Percentiles rank a stretch among this genome's conserved stretches.
phyloP scores from a whole-genome alignment of 2,329 filamentous ascomycete genomes.

The Penicillium italicum region DNA sequence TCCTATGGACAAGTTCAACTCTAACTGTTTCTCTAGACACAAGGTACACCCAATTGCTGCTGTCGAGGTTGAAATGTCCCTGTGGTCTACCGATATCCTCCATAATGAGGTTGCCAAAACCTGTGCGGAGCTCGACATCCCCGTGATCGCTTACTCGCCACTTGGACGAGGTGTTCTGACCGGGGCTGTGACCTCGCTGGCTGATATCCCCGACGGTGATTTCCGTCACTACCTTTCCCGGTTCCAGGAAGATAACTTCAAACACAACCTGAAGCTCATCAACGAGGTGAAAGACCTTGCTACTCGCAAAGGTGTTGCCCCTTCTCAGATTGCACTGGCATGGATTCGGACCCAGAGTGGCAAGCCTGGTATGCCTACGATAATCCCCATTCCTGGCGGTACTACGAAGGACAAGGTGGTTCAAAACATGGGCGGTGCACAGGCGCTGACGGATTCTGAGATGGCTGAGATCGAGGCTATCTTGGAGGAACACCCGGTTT shows the following conservation, averaged over 20 bases:
- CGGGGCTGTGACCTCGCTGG: slow-evolving; percentile 45
- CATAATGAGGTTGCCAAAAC: slow-evolving; percentile 55
- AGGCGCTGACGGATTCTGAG: slow-evolving; percentile 33
- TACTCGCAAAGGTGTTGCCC: slow-evolving; percentile 42
- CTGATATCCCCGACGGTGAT: slow-evolving; percentile 50
- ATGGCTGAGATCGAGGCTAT: slow-evolving; percentile 52
- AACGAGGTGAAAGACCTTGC: slow-evolving; percentile 46
- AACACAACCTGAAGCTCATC: slow-evolving; percentile 50
- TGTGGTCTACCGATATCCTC: slow-evolving; percentile 56
- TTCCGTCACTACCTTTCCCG: slow-evolving; percentile 44
- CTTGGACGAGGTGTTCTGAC: slow-evolving; percentile 56
- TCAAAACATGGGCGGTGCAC: slow-evolving; percentile 33
- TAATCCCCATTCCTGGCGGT: slow-evolving; percentile 38
- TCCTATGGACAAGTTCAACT: not conserved
- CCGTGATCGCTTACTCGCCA: slow-evolving; percentile 58
- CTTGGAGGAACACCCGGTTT: slow-evolving; percentile 45
- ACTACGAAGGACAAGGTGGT: slow-evolving; percentile 37
- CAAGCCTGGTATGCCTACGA: slow-evolving; percentile 43
- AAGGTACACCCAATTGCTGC: slow-evolving; percentile 55
- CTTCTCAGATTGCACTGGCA: slow-evolving; percentile 48
- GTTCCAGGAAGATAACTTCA: slow-evolving; percentile 51
- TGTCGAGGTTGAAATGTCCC: slow-evolving; percentile 60
- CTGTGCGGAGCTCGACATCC: slow-evolving; percentile 56
- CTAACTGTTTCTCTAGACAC: slow-evolving; percentile 39
- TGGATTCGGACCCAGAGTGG: slow-evolving; percentile 48